Percentiles rank a stretch among this genome's conserved stretches.
These are phyloP conservation scores for Penicillium verrucosum DNA, from an alignment of 2,329 filamentous ascomycete species.

Conservation along the genomic window DNA sequence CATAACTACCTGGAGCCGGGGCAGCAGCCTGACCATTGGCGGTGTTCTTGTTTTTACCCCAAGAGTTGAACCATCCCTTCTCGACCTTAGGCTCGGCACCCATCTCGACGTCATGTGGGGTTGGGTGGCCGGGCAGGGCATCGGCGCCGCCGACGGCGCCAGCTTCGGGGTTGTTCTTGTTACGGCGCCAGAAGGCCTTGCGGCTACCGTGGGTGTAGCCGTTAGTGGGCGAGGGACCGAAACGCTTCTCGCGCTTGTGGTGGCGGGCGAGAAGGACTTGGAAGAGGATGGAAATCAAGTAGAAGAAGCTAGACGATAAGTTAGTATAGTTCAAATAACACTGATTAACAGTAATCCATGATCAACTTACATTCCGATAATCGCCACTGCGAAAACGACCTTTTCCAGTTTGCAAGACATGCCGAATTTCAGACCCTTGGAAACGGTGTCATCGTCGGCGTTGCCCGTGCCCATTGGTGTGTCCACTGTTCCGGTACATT, in stretches of 20 bases:
- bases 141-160: conserved; percentile 29
- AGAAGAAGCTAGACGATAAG: conserved; percentile 59
- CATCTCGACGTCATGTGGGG: conserved; percentile 39
- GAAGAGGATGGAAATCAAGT: conserved; percentile 67
- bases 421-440: conserved; percentile 45
- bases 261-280: conserved; percentile 67
- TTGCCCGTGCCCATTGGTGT: conserved; percentile 68
- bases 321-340: conserved; percentile 3
- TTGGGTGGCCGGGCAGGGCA: conserved; percentile 39
- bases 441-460: conserved; percentile 48
- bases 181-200: conserved; percentile 41
- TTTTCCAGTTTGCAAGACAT: conserved; percentile 74
- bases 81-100: conserved; percentile 18
- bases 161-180: conserved; percentile 44
- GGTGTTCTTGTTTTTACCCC: conserved; percentile 23
- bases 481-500: conserved; percentile 62
- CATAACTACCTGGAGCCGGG: conserved; percentile 24
- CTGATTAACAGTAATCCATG: not conserved
- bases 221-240: conserved; percentile 63
- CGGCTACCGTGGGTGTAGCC: conserved; percentile 62
- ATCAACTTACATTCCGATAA: conserved; percentile 66
- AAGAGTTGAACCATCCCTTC: conserved; percentile 23
- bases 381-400: conserved; percentile 71
- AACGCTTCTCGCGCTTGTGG: conserved; percentile 71
- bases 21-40: conserved; percentile 1